phyloP scores from a whole-genome alignment of 139 green algal genomes.

The Zygnema cylindricum region DNA sequence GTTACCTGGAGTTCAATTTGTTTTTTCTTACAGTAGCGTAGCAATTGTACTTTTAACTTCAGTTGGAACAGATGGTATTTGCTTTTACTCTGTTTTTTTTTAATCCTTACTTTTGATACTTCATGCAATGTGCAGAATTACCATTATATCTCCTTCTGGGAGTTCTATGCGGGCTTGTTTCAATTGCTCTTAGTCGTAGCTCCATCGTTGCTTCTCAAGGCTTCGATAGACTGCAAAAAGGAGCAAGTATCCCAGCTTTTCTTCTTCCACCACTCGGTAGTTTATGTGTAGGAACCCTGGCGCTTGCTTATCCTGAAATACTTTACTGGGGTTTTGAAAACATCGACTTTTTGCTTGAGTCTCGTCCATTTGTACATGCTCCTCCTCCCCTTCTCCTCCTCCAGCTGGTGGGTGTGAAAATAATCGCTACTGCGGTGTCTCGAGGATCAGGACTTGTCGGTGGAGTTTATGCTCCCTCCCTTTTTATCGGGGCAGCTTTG shows the following conservation, averaged over 20 bases:
- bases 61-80: too few species aligned
- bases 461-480: conserved; percentile 91
- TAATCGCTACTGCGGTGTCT: conserved; percentile 85
- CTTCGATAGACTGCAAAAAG: conserved; percentile 11
- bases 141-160: conserved; percentile 80
- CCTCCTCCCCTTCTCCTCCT: conserved; percentile 37
- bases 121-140: conserved; percentile 67
- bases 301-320: conserved; percentile 76
- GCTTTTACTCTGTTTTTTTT: too few species aligned
- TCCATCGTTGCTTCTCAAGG: neutral
- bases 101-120: too few species aligned
- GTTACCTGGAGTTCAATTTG: too few species aligned
- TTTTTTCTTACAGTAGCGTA: too few species aligned
- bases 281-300: conserved; percentile 70
- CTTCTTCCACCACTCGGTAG: conserved; percentile 73
- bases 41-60: too few species aligned
- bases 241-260: conserved; percentile 8
- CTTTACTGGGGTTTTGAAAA: conserved; percentile 86
- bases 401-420: conserved; percentile 81
- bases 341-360: conserved; percentile 75
- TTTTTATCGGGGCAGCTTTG: conserved; percentile 88
- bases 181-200: conserved; percentile 26
- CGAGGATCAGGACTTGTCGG: conserved; percentile 83
- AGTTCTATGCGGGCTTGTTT: conserved; percentile 71
- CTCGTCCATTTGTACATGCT: conserved; percentile 5